Percentiles rank a stretch among this genome's conserved stretches.
Conservation (phyloP, 2,329 filamentous ascomycete genomes). For the Colletotrichum somersetense region DNA sequence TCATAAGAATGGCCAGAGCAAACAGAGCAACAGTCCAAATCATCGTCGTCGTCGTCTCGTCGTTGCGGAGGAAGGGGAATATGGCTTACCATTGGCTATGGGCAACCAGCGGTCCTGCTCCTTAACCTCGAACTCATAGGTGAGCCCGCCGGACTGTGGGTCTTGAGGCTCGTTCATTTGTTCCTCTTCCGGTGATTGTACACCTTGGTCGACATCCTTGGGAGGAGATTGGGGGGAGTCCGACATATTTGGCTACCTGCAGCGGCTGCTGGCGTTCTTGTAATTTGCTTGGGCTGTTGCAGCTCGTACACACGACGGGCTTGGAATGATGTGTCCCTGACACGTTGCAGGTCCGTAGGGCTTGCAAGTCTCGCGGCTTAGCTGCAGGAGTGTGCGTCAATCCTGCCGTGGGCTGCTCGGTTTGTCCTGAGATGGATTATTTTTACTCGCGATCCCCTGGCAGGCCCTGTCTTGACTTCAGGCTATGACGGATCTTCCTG, state of each 20-base stretch:
- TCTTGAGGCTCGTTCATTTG: constrained; percentile 91
- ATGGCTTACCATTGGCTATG: constrained; percentile 98
- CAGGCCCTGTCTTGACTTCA: constrained; percentile 52
- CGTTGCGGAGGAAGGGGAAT: constrained; percentile 44
- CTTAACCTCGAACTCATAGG: constrained; percentile 98
- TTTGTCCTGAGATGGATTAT: constrained; percentile 44
- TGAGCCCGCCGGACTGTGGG: constrained; percentile 80
- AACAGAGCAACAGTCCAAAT: constrained; percentile 63
- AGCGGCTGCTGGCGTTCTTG: constrained; percentile 73
- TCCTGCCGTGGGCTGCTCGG: constrained; percentile 49
- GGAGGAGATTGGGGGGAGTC: constrained; percentile 86
- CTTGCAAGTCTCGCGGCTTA: constrained; percentile 65
- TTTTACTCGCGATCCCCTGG: constrained; percentile 52
- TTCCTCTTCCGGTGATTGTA: constrained; percentile 94
- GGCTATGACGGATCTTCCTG: constrained; percentile 58
- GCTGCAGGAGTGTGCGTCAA: constrained; percentile 70
- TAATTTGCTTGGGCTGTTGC: constrained; percentile 67
- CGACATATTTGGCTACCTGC: constrained; percentile 91
- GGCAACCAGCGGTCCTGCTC: constrained; percentile 99
- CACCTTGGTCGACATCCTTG: constrained; percentile 94
- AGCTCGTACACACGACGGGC: constrained; percentile 66
- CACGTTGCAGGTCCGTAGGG: constrained; percentile 71
- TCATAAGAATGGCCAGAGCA: constrained; percentile 29
- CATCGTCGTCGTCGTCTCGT: constrained; percentile 45
- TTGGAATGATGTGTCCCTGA: constrained; percentile 72